Evolutionary conservation across 2,329 filamentous ascomycete species (phyloP).

Genomic region (Aotearoamyces nothofagi): DNA sequence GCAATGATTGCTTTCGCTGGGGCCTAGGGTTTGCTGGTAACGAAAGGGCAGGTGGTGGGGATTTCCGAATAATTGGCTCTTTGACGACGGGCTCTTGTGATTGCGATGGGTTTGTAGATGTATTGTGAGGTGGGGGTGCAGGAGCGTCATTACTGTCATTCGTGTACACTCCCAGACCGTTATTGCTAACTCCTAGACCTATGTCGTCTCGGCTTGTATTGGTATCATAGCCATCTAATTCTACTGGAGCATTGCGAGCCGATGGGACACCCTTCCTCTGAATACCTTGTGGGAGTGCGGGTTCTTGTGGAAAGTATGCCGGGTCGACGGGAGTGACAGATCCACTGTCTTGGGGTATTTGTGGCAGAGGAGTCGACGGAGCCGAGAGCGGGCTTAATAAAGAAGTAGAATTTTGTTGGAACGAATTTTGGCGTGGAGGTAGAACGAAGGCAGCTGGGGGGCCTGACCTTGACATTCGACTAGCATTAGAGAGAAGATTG

Average conservation of each 20-base stretch:
- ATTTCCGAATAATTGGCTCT: slow-evolving; percentile 4
- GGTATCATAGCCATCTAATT: slow-evolving; percentile 7
- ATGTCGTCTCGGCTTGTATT: slow-evolving; percentile 5
- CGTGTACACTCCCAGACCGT: slow-evolving; percentile 14
- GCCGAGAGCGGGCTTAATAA: background rate
- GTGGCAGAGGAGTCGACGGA: background rate
- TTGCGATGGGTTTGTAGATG: slow-evolving; percentile 3
- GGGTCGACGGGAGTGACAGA: slow-evolving; percentile 1
- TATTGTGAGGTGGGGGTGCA: slow-evolving; percentile 3
- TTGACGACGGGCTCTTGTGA: background rate
- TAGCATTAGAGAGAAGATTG: slow-evolving; percentile 14
- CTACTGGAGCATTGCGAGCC: slow-evolving; percentile 1
- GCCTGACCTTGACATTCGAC: slow-evolving; percentile 11
- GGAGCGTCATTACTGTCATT: slow-evolving; percentile 1
- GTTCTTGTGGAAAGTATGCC: slow-evolving; percentile 2
- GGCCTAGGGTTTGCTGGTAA: slow-evolving; percentile 19
- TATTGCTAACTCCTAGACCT: slow-evolving; percentile 14
- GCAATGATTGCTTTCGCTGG: slow-evolving; percentile 21
- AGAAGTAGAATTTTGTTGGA: slow-evolving; percentile 22
- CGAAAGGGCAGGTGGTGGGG: slow-evolving; percentile 13
- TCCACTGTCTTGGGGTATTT: background rate
- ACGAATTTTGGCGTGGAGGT: slow-evolving; percentile 29
- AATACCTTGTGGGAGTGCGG: background rate
- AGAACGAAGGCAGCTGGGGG: slow-evolving; percentile 10
- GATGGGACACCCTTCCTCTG: slow-evolving; percentile 3